Base-by-base conservation (phyloP, 2,329 filamentous ascomycete species). In the Exutisphaerella laricina region DNA sequence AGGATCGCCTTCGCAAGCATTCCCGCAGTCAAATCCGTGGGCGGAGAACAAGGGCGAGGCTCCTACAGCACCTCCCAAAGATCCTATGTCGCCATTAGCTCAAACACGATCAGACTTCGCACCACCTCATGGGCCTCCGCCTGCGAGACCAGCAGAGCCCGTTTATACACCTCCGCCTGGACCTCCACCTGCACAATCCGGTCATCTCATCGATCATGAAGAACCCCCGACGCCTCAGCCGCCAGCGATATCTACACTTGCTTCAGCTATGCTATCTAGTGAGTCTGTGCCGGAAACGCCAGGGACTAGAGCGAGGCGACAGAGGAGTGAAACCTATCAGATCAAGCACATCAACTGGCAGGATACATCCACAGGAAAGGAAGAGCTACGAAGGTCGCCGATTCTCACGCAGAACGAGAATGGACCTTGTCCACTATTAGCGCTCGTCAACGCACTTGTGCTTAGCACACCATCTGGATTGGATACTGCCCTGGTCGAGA, bases 401-500 rank as follows among this genome's bases (percentile, higher is more conserved):
- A 88, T 97, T 43, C 70, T 97, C 29, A 81, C 94, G 3, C 90
- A 98, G 60, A 97, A 96, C 55, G 80, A 83, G 43, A 98, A 98
- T 57, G 92, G 92, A 0, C 92, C 92, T 1, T 98, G 92, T 64
- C 92, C 92, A 1, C 69, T 98, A 10, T 79, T 98, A 18, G 92
- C 92, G 2, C 72, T 98, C 4, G 89, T 97, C 45, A 98, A 98
- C 62, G 89, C 89, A 1, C 72, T 98, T 12, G 85, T 88, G 0
- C 69, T 98, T 41, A 89, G 88, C 2, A 90, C 88, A 0, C 82
- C 84, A 1, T 71, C 80, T 3, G 73, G 78, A 61, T 37, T 70
- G 54, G 54, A 84, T 23, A 85, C 88, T 0, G 82, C 84, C 1
- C 74, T 97, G 13, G 77, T 90, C 1, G 84, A 89, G 49, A 82